Percentiles rank a stretch among this genome's conserved stretches.
Evolutionary conservation across 257 asterid genomes (phyloP).

Genomic region (Lithospermum erythrorhizon): DNA sequence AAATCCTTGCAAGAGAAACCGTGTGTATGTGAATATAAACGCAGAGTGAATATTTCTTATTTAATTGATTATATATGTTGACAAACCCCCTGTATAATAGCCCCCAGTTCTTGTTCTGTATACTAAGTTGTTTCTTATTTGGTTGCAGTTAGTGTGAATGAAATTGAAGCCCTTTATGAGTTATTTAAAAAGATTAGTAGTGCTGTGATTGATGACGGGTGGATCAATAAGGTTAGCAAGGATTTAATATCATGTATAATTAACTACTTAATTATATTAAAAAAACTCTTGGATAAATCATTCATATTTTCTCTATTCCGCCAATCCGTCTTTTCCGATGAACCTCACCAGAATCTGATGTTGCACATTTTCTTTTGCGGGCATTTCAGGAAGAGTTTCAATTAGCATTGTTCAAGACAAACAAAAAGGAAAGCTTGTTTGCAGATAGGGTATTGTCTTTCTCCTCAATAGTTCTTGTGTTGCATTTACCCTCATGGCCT

Average conservation of each 20-base stretch:
- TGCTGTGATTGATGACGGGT: conserved; percentile 18
- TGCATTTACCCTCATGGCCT: not conserved
- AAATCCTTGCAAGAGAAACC: conserved; percentile 91
- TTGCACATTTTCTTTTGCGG: not conserved
- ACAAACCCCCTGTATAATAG: not conserved
- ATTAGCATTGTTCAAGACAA: conserved; percentile 16
- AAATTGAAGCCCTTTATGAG: conserved; percentile 20
- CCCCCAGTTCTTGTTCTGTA: not conserved
- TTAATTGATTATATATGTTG: not conserved
- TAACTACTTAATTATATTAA: not conserved
- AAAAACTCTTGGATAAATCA: not conserved
- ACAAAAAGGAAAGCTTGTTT: conserved; percentile 11
- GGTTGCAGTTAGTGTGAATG: conserved; percentile 16
- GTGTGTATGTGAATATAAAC: conserved; percentile 46
- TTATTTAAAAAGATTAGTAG: conserved; percentile 17
- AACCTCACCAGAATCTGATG: conserved; percentile 7
- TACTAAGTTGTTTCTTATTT: not conserved
- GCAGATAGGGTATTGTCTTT: conserved; percentile 15
- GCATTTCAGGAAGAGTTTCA: conserved; percentile 18
- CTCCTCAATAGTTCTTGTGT: not conserved
- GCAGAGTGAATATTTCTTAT: too few species aligned
- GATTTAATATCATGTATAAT: not conserved
- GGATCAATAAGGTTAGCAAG: conserved; percentile 15
- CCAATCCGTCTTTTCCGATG: not conserved
- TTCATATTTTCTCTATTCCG: not conserved